Conservation (phyloP, 768 basidiomycete genomes). For the Trametes cingulata region DNA sequence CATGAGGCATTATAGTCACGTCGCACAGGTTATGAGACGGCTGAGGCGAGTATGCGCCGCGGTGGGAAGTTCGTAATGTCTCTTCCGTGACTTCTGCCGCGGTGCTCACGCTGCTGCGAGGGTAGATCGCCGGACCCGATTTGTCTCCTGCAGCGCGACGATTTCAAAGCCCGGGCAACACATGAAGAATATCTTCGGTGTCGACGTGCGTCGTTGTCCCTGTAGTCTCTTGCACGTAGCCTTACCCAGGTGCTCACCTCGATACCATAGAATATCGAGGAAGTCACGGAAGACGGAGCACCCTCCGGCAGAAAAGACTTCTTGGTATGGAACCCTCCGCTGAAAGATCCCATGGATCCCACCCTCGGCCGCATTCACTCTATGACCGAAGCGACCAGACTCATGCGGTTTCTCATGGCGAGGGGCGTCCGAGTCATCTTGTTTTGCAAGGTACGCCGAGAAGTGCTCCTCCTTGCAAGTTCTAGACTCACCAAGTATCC, state of each 20-base stretch:
- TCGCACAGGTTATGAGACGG: slow-evolving; percentile 76
- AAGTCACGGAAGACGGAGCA: slow-evolving; percentile 78
- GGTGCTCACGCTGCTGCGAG: neutral
- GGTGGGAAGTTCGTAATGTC: slow-evolving; percentile 62
- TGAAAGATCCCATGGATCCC: slow-evolving; percentile 54
- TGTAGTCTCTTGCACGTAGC: neutral
- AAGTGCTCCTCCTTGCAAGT: too few relatives aligned
- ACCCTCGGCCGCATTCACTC: slow-evolving; percentile 57
- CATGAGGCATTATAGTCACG: slow-evolving; percentile 53
- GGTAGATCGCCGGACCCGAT: slow-evolving; percentile 56
- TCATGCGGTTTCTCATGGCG: slow-evolving; percentile 84
- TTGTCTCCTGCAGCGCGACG: slow-evolving; percentile 89
- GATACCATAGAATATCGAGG: slow-evolving; percentile 51
- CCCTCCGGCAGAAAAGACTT: slow-evolving; percentile 81
- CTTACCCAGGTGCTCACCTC: neutral
- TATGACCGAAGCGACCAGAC: slow-evolving; percentile 62
- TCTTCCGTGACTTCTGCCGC: neutral
- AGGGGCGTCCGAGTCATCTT: slow-evolving; percentile 78
- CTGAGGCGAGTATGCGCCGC: slow-evolving; percentile 75
- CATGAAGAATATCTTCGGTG: slow-evolving; percentile 75
- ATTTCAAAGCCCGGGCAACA: slow-evolving; percentile 74
- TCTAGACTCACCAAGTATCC: neutral
- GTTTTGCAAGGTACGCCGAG: slow-evolving; percentile 72
- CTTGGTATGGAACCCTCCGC: slow-evolving; percentile 73
- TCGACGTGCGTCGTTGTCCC: slow-evolving; percentile 39